phyloP scores from a whole-genome alignment of 1,284 basidiomycete genomes.

The Boletus semigastroideus region DNA sequence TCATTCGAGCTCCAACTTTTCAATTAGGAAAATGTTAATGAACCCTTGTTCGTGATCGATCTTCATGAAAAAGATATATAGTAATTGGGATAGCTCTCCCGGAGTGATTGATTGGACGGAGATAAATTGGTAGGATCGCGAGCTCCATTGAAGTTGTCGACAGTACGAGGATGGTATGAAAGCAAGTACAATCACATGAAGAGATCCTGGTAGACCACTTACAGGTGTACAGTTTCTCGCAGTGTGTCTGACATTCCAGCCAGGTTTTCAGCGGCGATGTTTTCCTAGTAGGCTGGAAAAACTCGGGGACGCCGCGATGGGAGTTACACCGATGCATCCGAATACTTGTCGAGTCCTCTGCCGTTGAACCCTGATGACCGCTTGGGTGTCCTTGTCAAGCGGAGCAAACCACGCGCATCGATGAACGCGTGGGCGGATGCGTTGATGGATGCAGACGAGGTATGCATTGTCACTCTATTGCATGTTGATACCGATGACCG shows the following conservation, averaged over 20 bases:
- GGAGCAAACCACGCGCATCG: neutral
- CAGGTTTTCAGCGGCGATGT: neutral
- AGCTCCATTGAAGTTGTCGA: too few species aligned
- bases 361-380: neutral
- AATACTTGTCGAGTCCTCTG: neutral
- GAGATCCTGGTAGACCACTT: too few species aligned
- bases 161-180: too few species aligned
- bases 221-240: neutral
- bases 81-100: too few species aligned
- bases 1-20: too few species aligned
- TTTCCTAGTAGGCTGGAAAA: neutral
- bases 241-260: neutral
- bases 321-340: neutral
- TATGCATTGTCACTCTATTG: neutral
- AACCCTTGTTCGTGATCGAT: too few species aligned
- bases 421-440: conserved; percentile 2
- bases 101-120: too few species aligned
- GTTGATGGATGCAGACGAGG: conserved; percentile 1
- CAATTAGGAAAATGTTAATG: too few species aligned
- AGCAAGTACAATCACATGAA: too few species aligned
- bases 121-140: too few species aligned
- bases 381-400: neutral
- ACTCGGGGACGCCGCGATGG: neutral
- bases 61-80: too few species aligned
- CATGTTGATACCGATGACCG: neutral